Base-by-base conservation (phyloP, 805 yeast genomes). In the Cyberlindnera mississippiensis region DNA sequence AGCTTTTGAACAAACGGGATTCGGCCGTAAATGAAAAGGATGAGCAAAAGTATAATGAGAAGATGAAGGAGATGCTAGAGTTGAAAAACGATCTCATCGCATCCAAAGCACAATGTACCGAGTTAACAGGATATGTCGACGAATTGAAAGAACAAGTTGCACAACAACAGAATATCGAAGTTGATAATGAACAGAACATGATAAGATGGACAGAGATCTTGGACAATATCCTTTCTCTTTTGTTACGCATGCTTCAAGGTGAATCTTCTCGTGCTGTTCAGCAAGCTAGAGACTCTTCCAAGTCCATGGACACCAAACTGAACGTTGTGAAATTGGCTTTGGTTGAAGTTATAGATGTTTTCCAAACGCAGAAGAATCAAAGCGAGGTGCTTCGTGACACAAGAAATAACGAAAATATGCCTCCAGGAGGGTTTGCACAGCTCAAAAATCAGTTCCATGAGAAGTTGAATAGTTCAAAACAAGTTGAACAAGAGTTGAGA, bases 41-140 rank as follows among this genome's bases (percentile, higher is more conserved):
- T 14, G 29, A 29, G n/a, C 15, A 28, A 8, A 50, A 45, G 20
- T 49, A 45, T 15, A 48, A 41, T 19, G 51, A 49, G 6, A 53
- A 53, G 33, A 35, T 47, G 11, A 49, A 56, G 20, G 59, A 63
- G 39, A 32, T 59, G 6, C 26, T 52, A 5, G 57, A 53, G 2
- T 38, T 63, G 35, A 56, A 60, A 29, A 46, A 53, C 16, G 59
- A 60, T 38, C 45, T 66, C 20, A 38, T 49, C 1, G 20, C 55
- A 4, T 51, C 56, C 0, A 56, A 58, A 35, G 38, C 41, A 3
- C 33, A 46, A 11, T 51, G 44, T 31, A 37, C 40, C 13, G 44
- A 61, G 28, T 52, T 64, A 50, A 57, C 50, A 7, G 38, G 45
- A 4, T 48, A 52, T 13, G 47, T 45, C 12, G 52, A 54, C 15